Conservation (phyloP, 306 rosid genomes). For the Cicer yamashitae region DNA sequence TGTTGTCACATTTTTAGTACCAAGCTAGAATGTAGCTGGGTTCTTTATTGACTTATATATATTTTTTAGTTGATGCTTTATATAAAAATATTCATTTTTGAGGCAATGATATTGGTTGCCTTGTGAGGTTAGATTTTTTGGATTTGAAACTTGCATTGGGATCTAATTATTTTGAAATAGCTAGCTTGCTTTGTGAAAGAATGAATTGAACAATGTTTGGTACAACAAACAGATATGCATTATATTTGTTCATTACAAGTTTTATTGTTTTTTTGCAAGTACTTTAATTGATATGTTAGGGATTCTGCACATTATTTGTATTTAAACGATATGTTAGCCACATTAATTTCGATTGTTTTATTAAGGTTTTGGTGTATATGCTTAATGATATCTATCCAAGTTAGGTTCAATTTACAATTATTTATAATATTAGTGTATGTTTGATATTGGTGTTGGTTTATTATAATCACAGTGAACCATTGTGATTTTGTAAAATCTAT, state of each 20-base stretch:
- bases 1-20: slow-evolving; percentile 32
- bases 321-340: not conserved
- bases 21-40: slow-evolving; percentile 41
- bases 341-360: slow-evolving; percentile 20
- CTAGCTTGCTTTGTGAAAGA: slow-evolving; percentile 39
- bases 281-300: not conserved
- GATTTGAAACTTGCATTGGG: slow-evolving; percentile 32
- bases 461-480: no score
- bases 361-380: slow-evolving; percentile 26
- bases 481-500: no score
- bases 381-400: not conserved
- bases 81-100: slow-evolving; percentile 39
- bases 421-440: not conserved
- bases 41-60: slow-evolving; percentile 23
- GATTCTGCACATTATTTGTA: slow-evolving; percentile 31
- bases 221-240: slow-evolving; percentile 16
- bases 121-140: slow-evolving; percentile 36
- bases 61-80: slow-evolving; percentile 33
- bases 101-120: slow-evolving; percentile 37
- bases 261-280: not conserved
- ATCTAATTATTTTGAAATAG: slow-evolving; percentile 24
- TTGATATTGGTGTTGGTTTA: no score
- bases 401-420: not conserved
- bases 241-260: slow-evolving; percentile 1
- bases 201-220: slow-evolving; percentile 32